phyloP scores from a whole-genome alignment of 345 rosid species.

The Durio zibethinus region DNA sequence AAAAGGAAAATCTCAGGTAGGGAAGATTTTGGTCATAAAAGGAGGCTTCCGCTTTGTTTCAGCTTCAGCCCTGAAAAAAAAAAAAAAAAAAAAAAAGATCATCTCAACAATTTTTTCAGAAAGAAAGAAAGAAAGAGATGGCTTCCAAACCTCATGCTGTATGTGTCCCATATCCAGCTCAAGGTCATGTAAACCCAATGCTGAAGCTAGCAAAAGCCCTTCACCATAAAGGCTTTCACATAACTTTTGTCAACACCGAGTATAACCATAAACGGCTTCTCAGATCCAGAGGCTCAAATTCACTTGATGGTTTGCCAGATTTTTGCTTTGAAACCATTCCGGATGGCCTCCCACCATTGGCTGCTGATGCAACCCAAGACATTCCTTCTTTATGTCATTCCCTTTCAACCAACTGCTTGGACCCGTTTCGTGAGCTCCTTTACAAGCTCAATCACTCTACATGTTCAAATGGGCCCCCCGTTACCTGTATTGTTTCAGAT shows the following conservation, averaged over 20 bases:
- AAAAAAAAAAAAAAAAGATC: no score
- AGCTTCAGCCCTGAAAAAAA: no score
- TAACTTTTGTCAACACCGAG: conserved; percentile 11
- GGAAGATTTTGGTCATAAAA: no score
- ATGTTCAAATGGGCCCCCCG: neutral
- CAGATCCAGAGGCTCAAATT: neutral
- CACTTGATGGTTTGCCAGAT: neutral
- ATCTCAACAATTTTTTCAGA: no score
- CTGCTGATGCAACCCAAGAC: conserved; percentile 8
- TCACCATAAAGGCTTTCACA: conserved; percentile 24
- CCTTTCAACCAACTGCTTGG: conserved; percentile 10
- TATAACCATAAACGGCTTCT: neutral
- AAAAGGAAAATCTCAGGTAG: no score
- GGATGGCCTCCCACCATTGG: neutral
- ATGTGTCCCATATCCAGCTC: conserved; percentile 35
- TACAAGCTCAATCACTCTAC: neutral
- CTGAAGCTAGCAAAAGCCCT: conserved; percentile 32
- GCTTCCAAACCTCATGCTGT: conserved; percentile 20
- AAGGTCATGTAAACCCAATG: conserved; percentile 35
- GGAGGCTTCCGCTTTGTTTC: no score
- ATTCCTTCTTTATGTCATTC: conserved; percentile 10
- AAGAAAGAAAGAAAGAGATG: neutral
- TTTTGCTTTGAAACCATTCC: neutral
- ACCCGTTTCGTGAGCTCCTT: conserved; percentile 25
- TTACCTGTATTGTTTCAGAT: no score